A percentile compares a stretch with the other conserved stretches of the same genome.
Evolutionary conservation across 2,329 filamentous ascomycete genomes (phyloP).

Genomic region (Celoporthe dispersa): DNA sequence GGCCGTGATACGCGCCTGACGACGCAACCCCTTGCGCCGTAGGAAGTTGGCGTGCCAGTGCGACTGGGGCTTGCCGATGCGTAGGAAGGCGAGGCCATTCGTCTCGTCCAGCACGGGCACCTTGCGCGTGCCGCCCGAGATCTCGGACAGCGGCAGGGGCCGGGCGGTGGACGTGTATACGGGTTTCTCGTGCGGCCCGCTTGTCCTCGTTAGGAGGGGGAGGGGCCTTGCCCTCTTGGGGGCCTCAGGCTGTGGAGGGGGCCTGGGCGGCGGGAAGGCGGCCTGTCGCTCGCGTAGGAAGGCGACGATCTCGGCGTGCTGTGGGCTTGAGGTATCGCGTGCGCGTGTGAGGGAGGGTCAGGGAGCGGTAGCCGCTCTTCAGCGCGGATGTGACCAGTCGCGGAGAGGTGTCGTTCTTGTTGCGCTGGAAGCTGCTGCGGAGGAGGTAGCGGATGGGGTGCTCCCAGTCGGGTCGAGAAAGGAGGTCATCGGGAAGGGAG

Average conservation of each 20-base stretch:
- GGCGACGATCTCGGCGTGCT: conserved; percentile 47
- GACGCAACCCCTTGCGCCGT: conserved; percentile 51
- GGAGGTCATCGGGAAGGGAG: conserved; percentile 54
- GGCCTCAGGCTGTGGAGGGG: conserved; percentile 39
- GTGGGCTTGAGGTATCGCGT: conserved; percentile 42
- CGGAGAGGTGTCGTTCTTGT: conserved; percentile 60
- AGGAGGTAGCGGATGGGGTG: conserved; percentile 62
- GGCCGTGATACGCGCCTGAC: conserved; percentile 46
- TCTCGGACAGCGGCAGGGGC: conserved; percentile 52
- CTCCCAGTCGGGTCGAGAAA: conserved; percentile 36
- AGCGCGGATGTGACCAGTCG: conserved; percentile 66
- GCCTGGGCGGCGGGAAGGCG: conserved; percentile 40
- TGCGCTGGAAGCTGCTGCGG: conserved; percentile 64
- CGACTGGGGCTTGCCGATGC: conserved; percentile 69
- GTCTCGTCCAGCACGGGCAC: conserved; percentile 62
- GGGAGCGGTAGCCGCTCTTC: conserved; percentile 65
- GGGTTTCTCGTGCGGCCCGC: conserved; percentile 42
- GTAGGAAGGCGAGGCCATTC: conserved; percentile 65
- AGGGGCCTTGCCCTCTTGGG: conserved; percentile 27
- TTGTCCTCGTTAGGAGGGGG: conserved; percentile 31
- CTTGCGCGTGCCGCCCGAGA: conserved; percentile 55
- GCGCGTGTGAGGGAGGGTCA: conserved; percentile 47
- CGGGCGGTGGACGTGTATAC: conserved; percentile 52
- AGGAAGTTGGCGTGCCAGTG: conserved; percentile 61
- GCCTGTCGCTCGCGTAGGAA: conserved; percentile 44